phyloP scores from a whole-genome alignment of 345 rosid species.

The Boechera retrofracta region DNA sequence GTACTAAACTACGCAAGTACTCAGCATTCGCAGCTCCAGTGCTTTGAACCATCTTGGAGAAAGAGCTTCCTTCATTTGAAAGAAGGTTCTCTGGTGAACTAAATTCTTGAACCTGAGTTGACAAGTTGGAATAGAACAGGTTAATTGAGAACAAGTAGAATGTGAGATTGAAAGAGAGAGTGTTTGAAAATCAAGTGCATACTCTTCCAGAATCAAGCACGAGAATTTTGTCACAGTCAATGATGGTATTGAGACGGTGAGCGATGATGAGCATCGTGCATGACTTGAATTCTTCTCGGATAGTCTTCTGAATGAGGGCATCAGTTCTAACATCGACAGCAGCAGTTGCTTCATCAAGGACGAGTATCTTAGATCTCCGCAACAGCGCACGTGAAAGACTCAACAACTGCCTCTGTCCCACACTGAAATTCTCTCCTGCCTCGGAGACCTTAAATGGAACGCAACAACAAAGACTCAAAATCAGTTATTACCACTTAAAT shows the following conservation, averaged over 20 bases:
- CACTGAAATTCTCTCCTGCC: conserved; percentile 94
- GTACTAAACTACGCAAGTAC: conserved; percentile 81
- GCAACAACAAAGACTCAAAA: conserved; percentile 12
- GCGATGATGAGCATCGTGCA: conserved; percentile 89
- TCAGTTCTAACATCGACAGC: conserved; percentile 88
- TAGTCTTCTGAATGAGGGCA: conserved; percentile 73
- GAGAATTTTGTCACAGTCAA: conserved; percentile 81
- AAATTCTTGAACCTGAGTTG: conserved; percentile 79
- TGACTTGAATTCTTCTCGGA: conserved; percentile 70
- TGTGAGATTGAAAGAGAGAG: conserved; percentile 12
- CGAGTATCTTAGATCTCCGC: conserved; percentile 70
- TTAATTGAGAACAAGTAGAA: conserved; percentile 21
- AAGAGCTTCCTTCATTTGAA: conserved; percentile 74
- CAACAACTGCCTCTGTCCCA: conserved; percentile 91
- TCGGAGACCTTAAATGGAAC: conserved; percentile 62
- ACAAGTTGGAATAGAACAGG: conserved; percentile 7
- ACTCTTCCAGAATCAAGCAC: conserved; percentile 81
- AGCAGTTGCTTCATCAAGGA: conserved; percentile 89
- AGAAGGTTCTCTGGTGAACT: conserved; percentile 79
- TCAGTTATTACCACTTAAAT: background rate
- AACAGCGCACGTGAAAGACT: conserved; percentile 81
- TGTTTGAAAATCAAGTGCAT: conserved; percentile 1
- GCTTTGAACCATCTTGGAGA: conserved; percentile 97
- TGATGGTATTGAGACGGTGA: conserved; percentile 82
- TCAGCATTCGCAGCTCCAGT: conserved; percentile 97